These are phyloP conservation scores for Syzygium jambos DNA, from an alignment of 345 rosid genomes.

Conservation along the genomic window DNA sequence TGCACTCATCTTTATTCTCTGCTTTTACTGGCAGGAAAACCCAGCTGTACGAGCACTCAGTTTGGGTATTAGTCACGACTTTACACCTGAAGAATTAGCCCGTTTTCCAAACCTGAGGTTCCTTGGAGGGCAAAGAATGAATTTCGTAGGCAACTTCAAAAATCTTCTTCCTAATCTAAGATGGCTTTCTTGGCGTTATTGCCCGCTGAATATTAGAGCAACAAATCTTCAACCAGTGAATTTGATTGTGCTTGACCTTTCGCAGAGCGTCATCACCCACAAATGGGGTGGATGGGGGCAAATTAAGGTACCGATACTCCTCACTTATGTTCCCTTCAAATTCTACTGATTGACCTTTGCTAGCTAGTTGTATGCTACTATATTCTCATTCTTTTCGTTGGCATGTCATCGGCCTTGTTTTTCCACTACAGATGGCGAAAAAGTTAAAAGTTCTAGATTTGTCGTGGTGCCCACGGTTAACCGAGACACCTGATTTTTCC, in stretches of 20 bases:
- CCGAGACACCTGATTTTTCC: background rate
- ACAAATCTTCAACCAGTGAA: background rate
- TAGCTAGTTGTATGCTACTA: background rate
- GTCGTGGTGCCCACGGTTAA: rapidly evolving
- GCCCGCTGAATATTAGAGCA: background rate
- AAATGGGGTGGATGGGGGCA: background rate
- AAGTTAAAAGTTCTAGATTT: too few relatives aligned
- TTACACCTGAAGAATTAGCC: too few relatives aligned
- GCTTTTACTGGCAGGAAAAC: too few relatives aligned
- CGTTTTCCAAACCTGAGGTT: background rate
- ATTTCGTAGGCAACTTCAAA: background rate
- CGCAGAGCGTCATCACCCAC: rapidly evolving
- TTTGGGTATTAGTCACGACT: too few relatives aligned
- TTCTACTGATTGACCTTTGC: too few relatives aligned
- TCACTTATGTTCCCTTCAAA: background rate
- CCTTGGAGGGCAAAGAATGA: background rate
- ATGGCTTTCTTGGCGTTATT: background rate
- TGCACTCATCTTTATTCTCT: too few relatives aligned
- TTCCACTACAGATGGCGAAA: background rate
- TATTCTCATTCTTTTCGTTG: background rate
- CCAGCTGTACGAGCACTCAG: too few relatives aligned
- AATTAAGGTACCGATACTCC: background rate
- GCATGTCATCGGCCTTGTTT: background rate
- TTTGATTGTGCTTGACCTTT: background rate
- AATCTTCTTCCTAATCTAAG: background rate